phyloP scores from a whole-genome alignment of 73 alveolate species.

The Stentor coeruleus region DNA sequence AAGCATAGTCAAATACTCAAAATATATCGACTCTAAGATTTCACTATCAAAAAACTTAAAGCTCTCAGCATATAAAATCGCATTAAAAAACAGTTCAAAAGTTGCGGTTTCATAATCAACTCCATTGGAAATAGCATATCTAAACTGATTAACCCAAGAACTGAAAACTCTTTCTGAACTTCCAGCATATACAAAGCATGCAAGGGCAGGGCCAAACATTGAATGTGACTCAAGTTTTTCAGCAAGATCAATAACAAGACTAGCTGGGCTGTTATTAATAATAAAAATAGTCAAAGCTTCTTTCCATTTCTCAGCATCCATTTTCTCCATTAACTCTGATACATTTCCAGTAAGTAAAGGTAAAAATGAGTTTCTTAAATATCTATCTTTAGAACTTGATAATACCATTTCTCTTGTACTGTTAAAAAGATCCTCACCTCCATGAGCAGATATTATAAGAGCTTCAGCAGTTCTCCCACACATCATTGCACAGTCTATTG shows the following conservation, averaged over 20 bases:
- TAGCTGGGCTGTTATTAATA: slow-evolving; percentile 35
- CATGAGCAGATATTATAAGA: slow-evolving; percentile 75
- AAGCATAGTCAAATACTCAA: not conserved
- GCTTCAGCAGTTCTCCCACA: slow-evolving; percentile 95
- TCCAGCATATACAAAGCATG: slow-evolving; percentile 67
- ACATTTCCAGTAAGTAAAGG: slow-evolving; percentile 79
- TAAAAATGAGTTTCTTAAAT: slow-evolving; percentile 76
- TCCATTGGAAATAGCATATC: slow-evolving; percentile 33
- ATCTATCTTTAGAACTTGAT: slow-evolving; percentile 79
- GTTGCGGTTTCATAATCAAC: slow-evolving; percentile 31
- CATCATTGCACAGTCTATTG: slow-evolving; percentile 90
- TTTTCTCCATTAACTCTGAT: slow-evolving; percentile 79
- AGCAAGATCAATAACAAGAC: slow-evolving; percentile 50
- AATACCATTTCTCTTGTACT: slow-evolving; percentile 82
- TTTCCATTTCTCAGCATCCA: slow-evolving; percentile 88
- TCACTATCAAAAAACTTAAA: not conserved
- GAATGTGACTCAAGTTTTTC: slow-evolving; percentile 59
- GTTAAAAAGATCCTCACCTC: slow-evolving; percentile 80
- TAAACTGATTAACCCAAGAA: slow-evolving; percentile 46
- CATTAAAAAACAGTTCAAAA: not conserved
- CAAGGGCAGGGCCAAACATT: slow-evolving; percentile 63
- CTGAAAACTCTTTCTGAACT: slow-evolving; percentile 49
- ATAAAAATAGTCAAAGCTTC: slow-evolving; percentile 79
- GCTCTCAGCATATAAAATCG: not conserved
- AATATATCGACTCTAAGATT: not conserved